phyloP scores from a whole-genome alignment of 768 basidiomycete species.

The Chalciporus piperatus region DNA sequence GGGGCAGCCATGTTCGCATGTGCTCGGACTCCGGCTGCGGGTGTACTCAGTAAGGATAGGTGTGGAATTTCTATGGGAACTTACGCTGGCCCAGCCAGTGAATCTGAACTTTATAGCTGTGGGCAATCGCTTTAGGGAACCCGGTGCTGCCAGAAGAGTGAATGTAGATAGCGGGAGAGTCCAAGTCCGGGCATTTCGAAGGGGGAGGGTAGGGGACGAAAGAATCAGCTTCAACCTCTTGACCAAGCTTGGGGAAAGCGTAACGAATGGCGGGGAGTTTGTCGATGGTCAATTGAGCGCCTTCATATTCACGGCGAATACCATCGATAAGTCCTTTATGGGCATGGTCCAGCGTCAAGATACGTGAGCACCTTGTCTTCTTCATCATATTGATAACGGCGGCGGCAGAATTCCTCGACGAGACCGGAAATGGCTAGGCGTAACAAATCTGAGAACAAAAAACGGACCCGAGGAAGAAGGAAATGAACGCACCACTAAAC shows the following conservation, averaged over 20 bases:
- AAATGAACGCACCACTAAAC: slow-evolving; percentile 31
- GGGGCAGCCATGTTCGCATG: slow-evolving; percentile 10
- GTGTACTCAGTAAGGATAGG: not conserved
- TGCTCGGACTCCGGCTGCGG: slow-evolving; percentile 1
- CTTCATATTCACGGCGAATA: not conserved
- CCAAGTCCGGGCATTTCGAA: slow-evolving; percentile 19
- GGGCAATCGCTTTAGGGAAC: slow-evolving; percentile 45
- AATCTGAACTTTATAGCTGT: slow-evolving; percentile 31
- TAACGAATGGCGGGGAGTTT: slow-evolving; percentile 20
- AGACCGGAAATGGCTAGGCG: slow-evolving; percentile 35
- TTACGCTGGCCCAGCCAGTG: slow-evolving; percentile 37
- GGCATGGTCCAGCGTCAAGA: slow-evolving; percentile 18
- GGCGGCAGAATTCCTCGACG: slow-evolving; percentile 41
- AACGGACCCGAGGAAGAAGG: slow-evolving; percentile 22
- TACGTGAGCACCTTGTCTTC: slow-evolving; percentile 17
- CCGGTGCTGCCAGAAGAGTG: slow-evolving; percentile 53
- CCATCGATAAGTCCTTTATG: slow-evolving; percentile 16
- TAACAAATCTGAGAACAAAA: slow-evolving; percentile 19
- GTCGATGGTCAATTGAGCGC: slow-evolving; percentile 5
- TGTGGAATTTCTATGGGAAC: slow-evolving; percentile 4
- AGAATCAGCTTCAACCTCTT: slow-evolving; percentile 21
- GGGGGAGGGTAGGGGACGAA: slow-evolving; percentile 19
- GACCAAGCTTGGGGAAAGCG: slow-evolving; percentile 42
- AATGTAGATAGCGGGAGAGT: slow-evolving; percentile 41
- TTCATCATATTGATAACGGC: slow-evolving; percentile 32